Percentiles rank a stretch among this genome's conserved stretches.
Evolutionary conservation across 768 basidiomycete species (phyloP).

Genomic region (Panus rudis): DNA sequence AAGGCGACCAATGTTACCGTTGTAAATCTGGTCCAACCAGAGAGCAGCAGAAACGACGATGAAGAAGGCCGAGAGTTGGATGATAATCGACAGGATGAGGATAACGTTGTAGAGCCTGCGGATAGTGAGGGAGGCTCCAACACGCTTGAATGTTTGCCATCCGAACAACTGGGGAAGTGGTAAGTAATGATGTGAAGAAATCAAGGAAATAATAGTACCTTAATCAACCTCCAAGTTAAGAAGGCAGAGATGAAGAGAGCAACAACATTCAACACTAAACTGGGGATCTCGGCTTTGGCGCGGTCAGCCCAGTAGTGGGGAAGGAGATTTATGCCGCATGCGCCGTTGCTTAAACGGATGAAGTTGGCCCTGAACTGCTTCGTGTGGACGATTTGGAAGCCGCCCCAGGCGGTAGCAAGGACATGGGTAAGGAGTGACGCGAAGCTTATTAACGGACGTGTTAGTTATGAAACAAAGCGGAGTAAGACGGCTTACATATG

Average conservation of each 20-base stretch:
- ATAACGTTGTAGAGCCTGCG: constrained; percentile 71
- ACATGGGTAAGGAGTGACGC: constrained; percentile 70
- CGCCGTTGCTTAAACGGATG: constrained; percentile 50
- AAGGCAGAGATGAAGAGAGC: constrained; percentile 54
- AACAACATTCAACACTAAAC: constrained; percentile 53
- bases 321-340: constrained; percentile 53
- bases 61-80: constrained; percentile 77
- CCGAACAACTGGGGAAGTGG: constrained; percentile 49
- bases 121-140: constrained; percentile 69
- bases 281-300: constrained; percentile 53
- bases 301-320: constrained; percentile 61
- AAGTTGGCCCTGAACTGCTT: constrained; percentile 51
- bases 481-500: constrained; percentile 39
- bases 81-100: constrained; percentile 59
- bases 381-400: constrained; percentile 58
- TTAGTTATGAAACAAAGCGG: background rate
- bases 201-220: constrained; percentile 34
- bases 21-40: constrained; percentile 73
- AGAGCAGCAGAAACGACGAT: constrained; percentile 60
- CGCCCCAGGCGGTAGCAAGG: constrained; percentile 67
- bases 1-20: constrained; percentile 53
- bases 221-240: constrained; percentile 69
- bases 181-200: background rate
- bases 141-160: constrained; percentile 85
- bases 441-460: constrained; percentile 25